phyloP scores from a whole-genome alignment of 192 early-diverging fungal genomes.

The Linnemannia schmuckeri region DNA sequence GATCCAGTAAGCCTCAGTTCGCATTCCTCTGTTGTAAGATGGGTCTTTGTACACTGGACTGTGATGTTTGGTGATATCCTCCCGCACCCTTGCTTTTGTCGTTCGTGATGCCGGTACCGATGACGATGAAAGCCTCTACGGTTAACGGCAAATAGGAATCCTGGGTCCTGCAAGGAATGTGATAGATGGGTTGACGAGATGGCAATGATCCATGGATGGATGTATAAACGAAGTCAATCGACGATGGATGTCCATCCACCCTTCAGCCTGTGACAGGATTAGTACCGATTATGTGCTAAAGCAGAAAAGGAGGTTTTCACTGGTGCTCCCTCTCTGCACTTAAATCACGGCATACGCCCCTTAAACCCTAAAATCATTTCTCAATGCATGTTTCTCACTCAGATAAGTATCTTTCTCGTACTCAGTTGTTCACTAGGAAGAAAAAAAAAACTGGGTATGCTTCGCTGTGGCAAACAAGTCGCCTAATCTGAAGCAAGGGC shows the following conservation, averaged over 20 bases:
- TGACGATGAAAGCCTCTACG: neutral
- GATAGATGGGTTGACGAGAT: neutral
- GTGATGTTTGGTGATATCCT: neutral
- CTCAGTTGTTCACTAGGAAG: neutral
- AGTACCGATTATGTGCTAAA: conserved; percentile 5
- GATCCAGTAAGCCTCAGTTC: neutral
- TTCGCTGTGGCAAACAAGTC: neutral
- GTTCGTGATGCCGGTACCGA: neutral
- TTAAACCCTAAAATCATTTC: neutral
- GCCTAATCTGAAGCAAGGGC: neutral
- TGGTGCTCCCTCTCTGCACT: neutral
- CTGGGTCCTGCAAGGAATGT: neutral
- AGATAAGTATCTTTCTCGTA: neutral
- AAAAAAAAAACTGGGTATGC: neutral
- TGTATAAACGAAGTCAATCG: neutral
- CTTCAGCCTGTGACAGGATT: neutral
- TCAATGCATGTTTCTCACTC: no score
- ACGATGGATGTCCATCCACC: neutral
- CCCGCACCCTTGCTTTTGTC: neutral
- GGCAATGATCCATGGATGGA: conserved; percentile 6
- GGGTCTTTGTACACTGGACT: neutral
- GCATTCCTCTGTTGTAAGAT: neutral
- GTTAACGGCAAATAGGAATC: neutral
- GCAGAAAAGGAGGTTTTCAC: conserved; percentile 1
- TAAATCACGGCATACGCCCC: neutral